Evolutionary conservation across 305 asterid genomes (phyloP).

Genomic region (Plantago coronopus): DNA sequence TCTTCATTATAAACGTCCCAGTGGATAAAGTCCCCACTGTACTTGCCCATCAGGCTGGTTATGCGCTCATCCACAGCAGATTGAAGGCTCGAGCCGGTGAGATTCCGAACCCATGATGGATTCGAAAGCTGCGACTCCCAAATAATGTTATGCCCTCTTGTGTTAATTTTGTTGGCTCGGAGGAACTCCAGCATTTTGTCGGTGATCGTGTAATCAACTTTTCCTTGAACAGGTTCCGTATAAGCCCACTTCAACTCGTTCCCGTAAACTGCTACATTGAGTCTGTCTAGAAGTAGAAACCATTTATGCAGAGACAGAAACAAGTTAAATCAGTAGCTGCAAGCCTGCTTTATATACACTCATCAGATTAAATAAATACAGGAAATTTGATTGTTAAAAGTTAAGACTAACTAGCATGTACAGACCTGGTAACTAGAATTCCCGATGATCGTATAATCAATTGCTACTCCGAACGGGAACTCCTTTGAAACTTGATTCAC

Average conservation of each 20-base stretch:
- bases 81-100: constrained; percentile 22
- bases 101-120: constrained; percentile 40
- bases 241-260: constrained; percentile 44
- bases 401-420: not conserved
- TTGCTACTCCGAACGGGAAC: constrained; percentile 72
- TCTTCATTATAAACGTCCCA: constrained; percentile 53
- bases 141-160: constrained; percentile 43
- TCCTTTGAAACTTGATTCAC: constrained; percentile 65
- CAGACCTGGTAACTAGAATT: constrained; percentile 49
- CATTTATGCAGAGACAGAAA: constrained; percentile 30
- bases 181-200: constrained; percentile 37
- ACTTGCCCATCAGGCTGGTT: constrained; percentile 29
- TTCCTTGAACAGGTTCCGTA: constrained; percentile 35
- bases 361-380: too few species aligned
- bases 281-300: constrained; percentile 38
- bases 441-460: constrained; percentile 46
- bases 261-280: constrained; percentile 46
- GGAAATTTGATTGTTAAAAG: too few species aligned
- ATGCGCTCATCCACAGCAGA: constrained; percentile 31
- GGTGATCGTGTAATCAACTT: constrained; percentile 34
- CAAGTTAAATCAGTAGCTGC: not conserved
- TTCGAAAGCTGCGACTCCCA: constrained; percentile 35
- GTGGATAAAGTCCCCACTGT: constrained; percentile 38
- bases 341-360: too few species aligned
- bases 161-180: constrained; percentile 26